Base-by-base conservation (phyloP, 306 rosid genomes). In the Leucaena leucocephala region DNA sequence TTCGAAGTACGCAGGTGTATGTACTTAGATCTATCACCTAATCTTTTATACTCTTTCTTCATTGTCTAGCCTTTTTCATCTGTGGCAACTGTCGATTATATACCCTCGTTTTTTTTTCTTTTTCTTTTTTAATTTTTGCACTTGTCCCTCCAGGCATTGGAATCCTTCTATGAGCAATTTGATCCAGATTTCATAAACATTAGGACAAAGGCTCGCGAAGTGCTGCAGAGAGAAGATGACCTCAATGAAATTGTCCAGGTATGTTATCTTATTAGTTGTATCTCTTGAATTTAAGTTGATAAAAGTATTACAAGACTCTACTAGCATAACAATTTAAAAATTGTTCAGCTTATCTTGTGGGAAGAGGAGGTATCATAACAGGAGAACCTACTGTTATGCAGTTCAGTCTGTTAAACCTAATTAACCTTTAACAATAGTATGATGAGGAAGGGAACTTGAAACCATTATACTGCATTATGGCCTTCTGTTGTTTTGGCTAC, bases 201-300 rank as follows among this genome's bases (percentile, higher is more conserved):
- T 78, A 96, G 99, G 87, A 96, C 99, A 61, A 93, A 90, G 90
- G 99, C 99, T 54, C 98, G 98, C 79, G 99, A 96, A 82, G 96
- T 96, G 75, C 82, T 96, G 75, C 98, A 96, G 84, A 89, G 99
- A 86, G 99, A 96, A 86, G 99, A 96, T 82, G 99, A 96, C 88
- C 89, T 96, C 65, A 96, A 96, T 81, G 99, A 96, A 90, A 96
- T 96, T 67, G 98, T 96, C 78, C 99, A 96, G 82, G 99, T 96
- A 80, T 55, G 90, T 76, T 75, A 21, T 80, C 22, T 75, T 48
- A 8, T 66, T 77, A 72, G 16, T 71, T 55, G 27, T 46, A 54
- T 63, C 68, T 75, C 76, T 74, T 82, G 48, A 69, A 74, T 46
- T 59, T 52, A 36, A 54, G 34, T 72, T 80, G 66, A 67, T 66